phyloP scores from a whole-genome alignment of 2,329 filamentous ascomycete genomes.

The Nemania diffusa region DNA sequence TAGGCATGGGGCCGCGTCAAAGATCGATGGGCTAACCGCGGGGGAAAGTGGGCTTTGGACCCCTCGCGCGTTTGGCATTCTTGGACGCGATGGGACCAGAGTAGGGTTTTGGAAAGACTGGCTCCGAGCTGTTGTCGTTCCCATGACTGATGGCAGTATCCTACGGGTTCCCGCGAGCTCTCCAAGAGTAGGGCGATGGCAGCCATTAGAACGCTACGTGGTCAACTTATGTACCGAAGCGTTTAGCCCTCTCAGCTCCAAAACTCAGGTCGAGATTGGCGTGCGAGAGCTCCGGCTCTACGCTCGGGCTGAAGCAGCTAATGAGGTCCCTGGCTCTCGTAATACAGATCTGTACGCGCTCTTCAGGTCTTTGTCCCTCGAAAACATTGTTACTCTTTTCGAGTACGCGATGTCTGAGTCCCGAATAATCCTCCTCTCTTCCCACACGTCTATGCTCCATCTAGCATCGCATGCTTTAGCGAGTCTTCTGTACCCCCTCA shows the following conservation, averaged over 20 bases:
- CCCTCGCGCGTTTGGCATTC: slow-evolving; percentile 89
- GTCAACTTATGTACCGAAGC: slow-evolving; percentile 97
- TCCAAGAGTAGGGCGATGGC: slow-evolving; percentile 91
- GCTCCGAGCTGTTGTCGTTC: slow-evolving; percentile 91
- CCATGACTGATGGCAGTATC: slow-evolving; percentile 90
- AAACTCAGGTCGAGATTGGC: slow-evolving; percentile 93
- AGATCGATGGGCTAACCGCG: slow-evolving; percentile 95
- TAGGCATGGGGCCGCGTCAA: slow-evolving; percentile 92
- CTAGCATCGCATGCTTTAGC: slow-evolving; percentile 88
- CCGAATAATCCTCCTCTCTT: slow-evolving; percentile 94
- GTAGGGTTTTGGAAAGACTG: slow-evolving; percentile 99
- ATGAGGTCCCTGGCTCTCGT: slow-evolving; percentile 91
- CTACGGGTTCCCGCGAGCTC: slow-evolving; percentile 87
- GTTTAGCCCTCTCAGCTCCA: slow-evolving; percentile 88
- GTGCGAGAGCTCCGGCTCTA: slow-evolving; percentile 91
- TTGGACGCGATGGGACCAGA: slow-evolving; percentile 84
- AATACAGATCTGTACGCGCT: slow-evolving; percentile 93
- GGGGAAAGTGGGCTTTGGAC: slow-evolving; percentile 97
- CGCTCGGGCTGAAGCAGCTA: slow-evolving; percentile 89
- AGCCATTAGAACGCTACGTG: slow-evolving; percentile 94
- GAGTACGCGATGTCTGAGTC: slow-evolving; percentile 94
- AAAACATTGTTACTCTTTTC: slow-evolving; percentile 91
- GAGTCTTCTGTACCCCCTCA: slow-evolving; percentile 87
- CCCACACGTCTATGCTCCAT: slow-evolving; percentile 95
- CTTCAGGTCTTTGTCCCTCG: slow-evolving; percentile 88